Evolutionary conservation across 768 basidiomycete genomes (phyloP).

Genomic region (Amanita molliuscula): DNA sequence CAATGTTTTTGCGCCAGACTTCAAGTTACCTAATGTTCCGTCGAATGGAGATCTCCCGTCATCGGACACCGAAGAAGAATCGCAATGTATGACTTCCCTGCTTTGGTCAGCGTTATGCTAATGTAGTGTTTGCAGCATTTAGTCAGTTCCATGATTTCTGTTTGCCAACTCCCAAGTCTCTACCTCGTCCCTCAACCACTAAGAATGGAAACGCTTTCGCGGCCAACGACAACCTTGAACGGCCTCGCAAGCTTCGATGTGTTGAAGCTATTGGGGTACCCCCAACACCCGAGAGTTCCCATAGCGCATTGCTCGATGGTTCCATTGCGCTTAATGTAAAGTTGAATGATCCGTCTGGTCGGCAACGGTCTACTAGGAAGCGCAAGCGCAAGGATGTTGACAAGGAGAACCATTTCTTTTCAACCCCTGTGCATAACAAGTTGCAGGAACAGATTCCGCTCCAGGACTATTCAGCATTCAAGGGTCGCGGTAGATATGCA

Average conservation of each 20-base stretch:
- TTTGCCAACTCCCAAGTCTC: slow-evolving; percentile 1
- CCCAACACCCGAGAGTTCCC: background rate
- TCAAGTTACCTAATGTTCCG: slow-evolving; percentile 13
- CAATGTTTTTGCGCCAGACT: slow-evolving; percentile 8
- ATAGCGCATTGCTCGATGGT: background rate
- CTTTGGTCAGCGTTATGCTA: background rate
- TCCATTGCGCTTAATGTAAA: background rate
- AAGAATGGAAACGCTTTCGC: background rate
- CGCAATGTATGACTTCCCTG: slow-evolving; percentile 8
- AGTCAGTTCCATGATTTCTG: background rate
- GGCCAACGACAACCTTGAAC: background rate
- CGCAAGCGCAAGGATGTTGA: slow-evolving; percentile 15
- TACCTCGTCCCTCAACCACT: background rate
- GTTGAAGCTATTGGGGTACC: background rate
- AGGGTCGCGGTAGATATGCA: slow-evolving; percentile 52
- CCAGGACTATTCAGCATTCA: slow-evolving; percentile 37
- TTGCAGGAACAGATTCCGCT: slow-evolving; percentile 13
- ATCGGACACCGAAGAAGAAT: slow-evolving; percentile 14
- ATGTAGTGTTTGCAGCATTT: background rate
- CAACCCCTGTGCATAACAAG: slow-evolving; percentile 14
- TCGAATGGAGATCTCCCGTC: slow-evolving; percentile 4
- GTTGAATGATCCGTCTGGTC: background rate
- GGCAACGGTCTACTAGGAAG: background rate
- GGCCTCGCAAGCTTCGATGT: slow-evolving; percentile 2
- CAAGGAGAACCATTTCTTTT: slow-evolving; percentile 5